Evolutionary conservation across 495 filamentous ascomycete genomes (phyloP).

Genomic region (Podospora anserina): DNA sequence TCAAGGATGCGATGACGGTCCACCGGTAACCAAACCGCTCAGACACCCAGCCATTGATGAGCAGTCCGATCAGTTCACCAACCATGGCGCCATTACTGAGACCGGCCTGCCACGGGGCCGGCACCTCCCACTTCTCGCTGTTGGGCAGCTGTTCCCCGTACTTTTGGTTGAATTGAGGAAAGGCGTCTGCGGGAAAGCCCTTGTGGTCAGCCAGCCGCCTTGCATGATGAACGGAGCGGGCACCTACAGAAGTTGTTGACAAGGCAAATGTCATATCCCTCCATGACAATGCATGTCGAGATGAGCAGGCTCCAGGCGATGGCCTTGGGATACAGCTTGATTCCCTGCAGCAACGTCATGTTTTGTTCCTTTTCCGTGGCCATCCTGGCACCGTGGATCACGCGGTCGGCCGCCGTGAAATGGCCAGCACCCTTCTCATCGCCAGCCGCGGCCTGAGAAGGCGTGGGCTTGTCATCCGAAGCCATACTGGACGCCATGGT

Average conservation of each 20-base stretch:
- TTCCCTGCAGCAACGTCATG: constrained; percentile 53
- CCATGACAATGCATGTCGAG: constrained; percentile 62
- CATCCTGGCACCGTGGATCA: constrained; percentile 45
- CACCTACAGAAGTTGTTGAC: constrained; percentile 55
- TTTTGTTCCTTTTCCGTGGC: constrained; percentile 53
- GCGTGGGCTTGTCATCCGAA: not conserved
- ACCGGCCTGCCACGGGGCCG: constrained; percentile 73
- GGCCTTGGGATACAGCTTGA: constrained; percentile 54
- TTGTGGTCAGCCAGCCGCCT: not conserved
- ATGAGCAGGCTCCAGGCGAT: constrained; percentile 60
- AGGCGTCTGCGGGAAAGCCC: constrained; percentile 38
- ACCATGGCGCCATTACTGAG: constrained; percentile 58
- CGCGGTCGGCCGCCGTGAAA: constrained; percentile 32
- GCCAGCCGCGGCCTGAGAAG: constrained; percentile 11
- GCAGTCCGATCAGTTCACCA: constrained; percentile 72
- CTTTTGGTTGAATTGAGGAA: constrained; percentile 62
- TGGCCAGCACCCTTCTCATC: constrained; percentile 3
- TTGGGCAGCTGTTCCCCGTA: constrained; percentile 58
- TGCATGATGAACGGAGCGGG: not conserved
- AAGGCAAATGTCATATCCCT: constrained; percentile 60
- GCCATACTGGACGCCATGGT: constrained; percentile 22
- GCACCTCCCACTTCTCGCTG: constrained; percentile 59
- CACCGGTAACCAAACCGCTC: constrained; percentile 71
- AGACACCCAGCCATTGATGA: constrained; percentile 73
- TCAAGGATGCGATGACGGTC: constrained; percentile 66